A percentile compares a stretch with the other conserved stretches of the same genome.
Conservation (phyloP, 257 asterid species). For the Rhazya stricta region DNA sequence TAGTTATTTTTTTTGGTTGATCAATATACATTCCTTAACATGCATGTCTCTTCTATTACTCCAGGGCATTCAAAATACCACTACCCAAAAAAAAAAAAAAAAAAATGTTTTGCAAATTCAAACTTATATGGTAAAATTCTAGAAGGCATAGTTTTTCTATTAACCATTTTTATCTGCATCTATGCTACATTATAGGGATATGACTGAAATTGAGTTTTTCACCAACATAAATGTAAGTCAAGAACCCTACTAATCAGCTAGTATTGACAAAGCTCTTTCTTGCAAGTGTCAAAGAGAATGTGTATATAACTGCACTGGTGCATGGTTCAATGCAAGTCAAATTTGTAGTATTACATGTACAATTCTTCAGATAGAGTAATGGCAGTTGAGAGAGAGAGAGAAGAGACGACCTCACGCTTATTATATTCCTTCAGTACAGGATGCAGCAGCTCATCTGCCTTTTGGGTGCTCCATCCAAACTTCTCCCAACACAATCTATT, state of each 20-base stretch:
- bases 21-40: background rate
- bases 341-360: background rate
- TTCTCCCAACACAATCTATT: constrained; percentile 91
- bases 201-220: background rate
- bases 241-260: background rate
- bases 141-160: background rate
- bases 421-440: constrained; percentile 87
- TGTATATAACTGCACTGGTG: background rate
- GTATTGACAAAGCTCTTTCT: background rate
- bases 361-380: background rate
- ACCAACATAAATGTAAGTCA: background rate
- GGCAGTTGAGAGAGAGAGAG: constrained; percentile 1
- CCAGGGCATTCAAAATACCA: background rate
- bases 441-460: constrained; percentile 76
- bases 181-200: background rate
- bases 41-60: background rate
- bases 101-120: background rate
- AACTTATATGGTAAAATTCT: background rate
- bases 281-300: background rate
- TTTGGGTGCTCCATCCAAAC: constrained; percentile 72
- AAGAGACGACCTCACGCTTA: constrained; percentile 72
- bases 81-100: too few species aligned
- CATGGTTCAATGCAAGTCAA: background rate
- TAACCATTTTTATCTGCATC: background rate
- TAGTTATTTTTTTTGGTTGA: background rate